A percentile compares a stretch with the other conserved stretches of the same genome.
phyloP scores from a whole-genome alignment of 2,329 filamentous ascomycete species.

The Colletotrichum horii region DNA sequence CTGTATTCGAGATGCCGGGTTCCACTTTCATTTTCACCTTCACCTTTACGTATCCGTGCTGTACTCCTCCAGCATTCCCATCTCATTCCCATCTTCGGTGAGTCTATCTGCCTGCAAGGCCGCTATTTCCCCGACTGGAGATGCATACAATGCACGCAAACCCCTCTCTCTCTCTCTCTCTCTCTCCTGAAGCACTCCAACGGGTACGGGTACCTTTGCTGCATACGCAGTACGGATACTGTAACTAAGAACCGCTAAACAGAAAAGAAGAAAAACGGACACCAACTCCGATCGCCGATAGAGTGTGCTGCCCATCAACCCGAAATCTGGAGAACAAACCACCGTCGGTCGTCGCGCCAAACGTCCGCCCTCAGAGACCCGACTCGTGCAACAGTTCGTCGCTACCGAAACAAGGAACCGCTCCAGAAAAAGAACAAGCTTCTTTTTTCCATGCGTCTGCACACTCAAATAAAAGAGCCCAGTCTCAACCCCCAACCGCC shows the following conservation, averaged over 20 bases:
- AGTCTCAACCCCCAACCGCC: not conserved
- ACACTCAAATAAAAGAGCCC: not conserved
- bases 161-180: not conserved
- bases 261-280: not conserved
- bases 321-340: not conserved
- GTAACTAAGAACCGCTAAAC: not conserved
- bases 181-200: not conserved
- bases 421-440: not conserved
- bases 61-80: not conserved
- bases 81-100: not conserved
- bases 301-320: not conserved
- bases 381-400: not conserved
- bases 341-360: not conserved
- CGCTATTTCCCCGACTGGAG: not conserved
- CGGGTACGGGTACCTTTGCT: not conserved
- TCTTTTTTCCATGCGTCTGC: not conserved
- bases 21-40: not conserved
- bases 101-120: not conserved
- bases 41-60: not conserved
- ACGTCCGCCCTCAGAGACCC: not conserved
- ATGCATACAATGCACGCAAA: not conserved
- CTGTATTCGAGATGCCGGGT: constrained; percentile 12
- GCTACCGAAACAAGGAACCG: not conserved
- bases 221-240: not conserved
- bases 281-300: constrained; percentile 4